A percentile compares a stretch with the other conserved stretches of the same genome.
phyloP scores from a whole-genome alignment of 1,284 basidiomycete species.

The Pisolithus thermaeus region DNA sequence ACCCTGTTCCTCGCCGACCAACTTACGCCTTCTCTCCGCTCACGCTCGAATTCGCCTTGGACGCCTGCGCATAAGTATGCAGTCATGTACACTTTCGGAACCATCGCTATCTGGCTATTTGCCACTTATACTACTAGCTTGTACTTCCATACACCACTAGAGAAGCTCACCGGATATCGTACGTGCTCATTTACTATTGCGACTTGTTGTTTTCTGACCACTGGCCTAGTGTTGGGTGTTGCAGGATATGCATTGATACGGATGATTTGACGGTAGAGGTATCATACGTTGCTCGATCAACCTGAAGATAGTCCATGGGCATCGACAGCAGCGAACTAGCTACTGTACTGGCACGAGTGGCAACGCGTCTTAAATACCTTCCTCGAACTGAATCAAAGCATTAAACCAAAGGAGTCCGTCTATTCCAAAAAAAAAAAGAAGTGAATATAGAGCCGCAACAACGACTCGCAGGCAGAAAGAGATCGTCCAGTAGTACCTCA shows the following conservation, averaged over 20 bases:
- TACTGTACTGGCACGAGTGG: too few relatives aligned
- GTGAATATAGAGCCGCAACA: not conserved
- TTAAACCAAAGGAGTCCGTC: too few relatives aligned
- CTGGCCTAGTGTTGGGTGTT: conserved; percentile 37
- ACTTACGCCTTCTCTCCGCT: conserved; percentile 45
- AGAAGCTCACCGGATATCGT: conserved; percentile 85
- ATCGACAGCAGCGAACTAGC: too few relatives aligned
- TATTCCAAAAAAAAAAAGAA: not conserved
- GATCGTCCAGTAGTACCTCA: not conserved
- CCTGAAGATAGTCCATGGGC: too few relatives aligned
- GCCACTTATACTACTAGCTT: conserved; percentile 78
- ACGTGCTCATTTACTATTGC: conserved; percentile 29
- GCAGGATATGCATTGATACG: conserved; percentile 35
- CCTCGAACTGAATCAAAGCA: too few relatives aligned
- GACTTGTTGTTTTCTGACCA: conserved; percentile 6
- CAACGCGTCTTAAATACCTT: too few relatives aligned
- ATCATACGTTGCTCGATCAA: not conserved
- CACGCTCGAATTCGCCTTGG: conserved; percentile 25
- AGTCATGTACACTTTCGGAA: conserved; percentile 36
- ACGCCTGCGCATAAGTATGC: conserved; percentile 40
- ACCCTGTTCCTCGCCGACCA: conserved; percentile 78
- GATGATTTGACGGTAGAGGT: conserved; percentile 11
- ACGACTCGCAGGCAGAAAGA: not conserved
- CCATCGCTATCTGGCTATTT: conserved; percentile 70
- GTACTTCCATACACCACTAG: conserved; percentile 86